Base-by-base conservation (phyloP, 2,329 filamentous ascomycete species). In the Botrytis elliptica region DNA sequence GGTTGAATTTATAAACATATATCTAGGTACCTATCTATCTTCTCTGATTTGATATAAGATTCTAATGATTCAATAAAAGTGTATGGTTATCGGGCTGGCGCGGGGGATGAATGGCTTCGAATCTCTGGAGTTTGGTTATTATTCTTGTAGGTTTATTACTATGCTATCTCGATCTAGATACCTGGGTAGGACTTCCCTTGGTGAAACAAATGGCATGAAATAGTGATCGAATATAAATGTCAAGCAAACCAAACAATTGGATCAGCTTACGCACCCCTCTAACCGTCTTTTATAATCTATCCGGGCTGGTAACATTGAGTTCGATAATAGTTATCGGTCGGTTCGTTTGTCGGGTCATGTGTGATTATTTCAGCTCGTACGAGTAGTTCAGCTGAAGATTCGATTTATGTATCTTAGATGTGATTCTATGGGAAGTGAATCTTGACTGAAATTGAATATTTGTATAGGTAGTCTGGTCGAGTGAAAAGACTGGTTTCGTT, bases 281-380 rank as follows among this genome's bases (percentile, higher is more conserved):
- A 5, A n/a, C 6, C 49, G 4, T 52, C 10, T n/a, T 22, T 12
- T 6, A 25, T 52, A 46, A 3, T 46, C 44, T 22, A 46, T 46
- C 22, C 22, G 22, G 20, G 22, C 49, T 3, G 49, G 49, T n/a
- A 52, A n/a, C 4, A 6, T n/a, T 6, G 10, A n/a, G n/a, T 14
- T 52, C 49, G 4, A n/a, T n/a, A 5, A n/a, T 52, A 20, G 0
- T 9, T 1, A n/a, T 52, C 10, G 3, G 25, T 7, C 0, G 12
- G 10, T n/a, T 52, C 25, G 49, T 25, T 1, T 16, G 0, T 3
- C 25, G 12, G 22, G 25, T 14, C 14, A 25, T 10, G 4, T 5
- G 4, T 52, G 46, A 25, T 25, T 25, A 2, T 6, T 14, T 12
- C 49, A 25, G 49, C 25, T n/a, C 2, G 25, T n/a, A 29, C 29